phyloP scores from a whole-genome alignment of 2,329 filamentous ascomycete genomes.

The Aspergillus japonicus region DNA sequence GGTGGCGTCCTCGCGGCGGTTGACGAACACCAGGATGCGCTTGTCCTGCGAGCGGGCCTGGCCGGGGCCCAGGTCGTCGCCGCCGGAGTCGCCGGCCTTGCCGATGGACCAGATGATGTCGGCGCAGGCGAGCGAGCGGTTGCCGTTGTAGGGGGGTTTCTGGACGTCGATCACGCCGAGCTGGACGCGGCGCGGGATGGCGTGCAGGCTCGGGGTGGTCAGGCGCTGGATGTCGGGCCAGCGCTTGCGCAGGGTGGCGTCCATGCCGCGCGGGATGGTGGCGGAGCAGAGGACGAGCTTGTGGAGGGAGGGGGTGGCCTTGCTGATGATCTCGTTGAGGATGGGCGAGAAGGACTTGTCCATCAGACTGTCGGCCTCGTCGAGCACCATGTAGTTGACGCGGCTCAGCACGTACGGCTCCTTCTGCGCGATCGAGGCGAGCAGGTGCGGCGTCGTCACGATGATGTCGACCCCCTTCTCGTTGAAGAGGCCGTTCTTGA shows the following conservation, averaged over 20 bases:
- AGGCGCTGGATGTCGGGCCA: conserved; percentile 83
- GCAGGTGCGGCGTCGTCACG: conserved; percentile 82
- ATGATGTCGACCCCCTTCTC: conserved; percentile 80
- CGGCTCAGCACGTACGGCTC: conserved; percentile 92
- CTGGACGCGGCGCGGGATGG: conserved; percentile 91
- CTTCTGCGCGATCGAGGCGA: conserved; percentile 81
- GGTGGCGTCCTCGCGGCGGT: conserved; percentile 85
- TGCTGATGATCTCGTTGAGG: conserved; percentile 79
- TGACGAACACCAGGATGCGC: conserved; percentile 92
- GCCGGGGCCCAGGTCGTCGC: conserved; percentile 31
- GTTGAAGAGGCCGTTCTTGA: conserved; percentile 80
- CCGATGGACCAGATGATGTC: conserved; percentile 94
- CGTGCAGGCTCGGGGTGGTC: conserved; percentile 92
- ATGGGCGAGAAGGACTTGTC: conserved; percentile 87
- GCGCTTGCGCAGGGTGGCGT: conserved; percentile 75
- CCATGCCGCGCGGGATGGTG: conserved; percentile 87
- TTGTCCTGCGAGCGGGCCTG: conserved; percentile 62
- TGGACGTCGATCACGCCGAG: conserved; percentile 90
- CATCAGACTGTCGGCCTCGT: conserved; percentile 94
- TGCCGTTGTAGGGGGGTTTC: conserved; percentile 88
- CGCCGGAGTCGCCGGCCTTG: conserved; percentile 61
- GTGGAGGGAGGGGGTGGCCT: conserved; percentile 74
- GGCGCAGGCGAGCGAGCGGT: conserved; percentile 88
- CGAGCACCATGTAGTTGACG: conserved; percentile 82
- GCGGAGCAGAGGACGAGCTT: conserved; percentile 92